phyloP scores from a whole-genome alignment of 176 grass and related monocot species.

The Alopecurus myosuroides region DNA sequence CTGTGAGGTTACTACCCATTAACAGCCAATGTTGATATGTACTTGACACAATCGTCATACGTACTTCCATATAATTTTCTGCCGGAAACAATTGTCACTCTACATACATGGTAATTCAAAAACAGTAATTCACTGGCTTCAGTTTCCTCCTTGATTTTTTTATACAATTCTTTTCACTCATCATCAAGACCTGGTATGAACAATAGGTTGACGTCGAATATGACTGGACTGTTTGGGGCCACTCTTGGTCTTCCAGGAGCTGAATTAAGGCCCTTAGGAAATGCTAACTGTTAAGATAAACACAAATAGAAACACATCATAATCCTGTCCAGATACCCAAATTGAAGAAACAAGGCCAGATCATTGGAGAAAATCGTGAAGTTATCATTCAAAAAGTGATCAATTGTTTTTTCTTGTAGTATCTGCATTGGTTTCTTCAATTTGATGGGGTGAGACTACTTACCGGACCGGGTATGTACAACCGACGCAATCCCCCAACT shows the following conservation, averaged over 20 bases:
- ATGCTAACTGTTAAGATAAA: constrained; percentile 62
- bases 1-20: background rate
- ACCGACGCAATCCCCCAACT: constrained; percentile 75
- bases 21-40: background rate
- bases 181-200: constrained; percentile 92
- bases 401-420: background rate
- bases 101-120: background rate
- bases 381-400: background rate
- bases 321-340: background rate
- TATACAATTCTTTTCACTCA: constrained; percentile 41
- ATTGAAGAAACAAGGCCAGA: background rate
- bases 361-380: background rate
- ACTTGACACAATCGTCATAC: background rate
- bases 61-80: background rate
- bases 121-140: background rate
- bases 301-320: constrained; percentile 3
- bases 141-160: background rate
- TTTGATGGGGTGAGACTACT: background rate
- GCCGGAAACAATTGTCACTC: constrained; percentile 27
- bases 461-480: constrained; percentile 92
- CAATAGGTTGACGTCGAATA: constrained; percentile 81
- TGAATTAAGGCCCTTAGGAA: constrained; percentile 76
- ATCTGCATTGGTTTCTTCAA: background rate
- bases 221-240: constrained; percentile 72
- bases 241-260: constrained; percentile 90